Percentiles rank a stretch among this genome's conserved stretches.
Evolutionary conservation across 169 alveolate species (phyloP).

Genomic region (Perkinsus chesapeaki): DNA sequence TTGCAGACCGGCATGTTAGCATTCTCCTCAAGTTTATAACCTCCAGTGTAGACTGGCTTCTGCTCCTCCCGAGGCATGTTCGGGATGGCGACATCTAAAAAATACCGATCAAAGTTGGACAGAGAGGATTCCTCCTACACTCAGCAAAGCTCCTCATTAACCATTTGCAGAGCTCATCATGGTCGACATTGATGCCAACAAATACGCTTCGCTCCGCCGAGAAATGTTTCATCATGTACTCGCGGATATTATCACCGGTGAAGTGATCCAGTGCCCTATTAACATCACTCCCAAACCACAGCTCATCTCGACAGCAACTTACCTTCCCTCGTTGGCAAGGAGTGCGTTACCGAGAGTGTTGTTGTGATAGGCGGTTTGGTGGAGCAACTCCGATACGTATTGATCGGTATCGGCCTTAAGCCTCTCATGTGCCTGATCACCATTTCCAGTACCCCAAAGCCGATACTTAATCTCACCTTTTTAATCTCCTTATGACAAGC

Average conservation of each 20-base stretch:
- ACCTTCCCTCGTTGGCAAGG: slow-evolving; percentile 25
- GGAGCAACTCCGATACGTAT: slow-evolving; percentile 65
- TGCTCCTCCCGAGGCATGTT: slow-evolving; percentile 7
- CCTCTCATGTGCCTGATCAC: slow-evolving; percentile 14
- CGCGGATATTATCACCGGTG: slow-evolving; percentile 61
- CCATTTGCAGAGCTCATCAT: slow-evolving; percentile 67
- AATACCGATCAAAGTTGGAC: background rate
- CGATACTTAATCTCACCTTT: slow-evolving; percentile 22
- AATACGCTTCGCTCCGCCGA: slow-evolving; percentile 56
- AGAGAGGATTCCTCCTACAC: slow-evolving; percentile 39
- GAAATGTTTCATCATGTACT: slow-evolving; percentile 67
- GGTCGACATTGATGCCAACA: slow-evolving; percentile 67
- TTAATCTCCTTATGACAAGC: slow-evolving; percentile 48
- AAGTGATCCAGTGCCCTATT: slow-evolving; percentile 35
- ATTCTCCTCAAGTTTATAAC: slow-evolving; percentile 62
- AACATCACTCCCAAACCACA: background rate
- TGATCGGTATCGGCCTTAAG: slow-evolving; percentile 52
- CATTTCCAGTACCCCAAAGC: background rate
- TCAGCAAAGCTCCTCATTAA: slow-evolving; percentile 70
- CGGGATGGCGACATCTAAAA: background rate
- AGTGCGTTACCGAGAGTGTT: slow-evolving; percentile 69
- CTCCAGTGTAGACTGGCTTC: slow-evolving; percentile 75
- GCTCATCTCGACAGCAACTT: background rate
- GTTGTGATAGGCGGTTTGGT: slow-evolving; percentile 73
- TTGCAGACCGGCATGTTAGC: slow-evolving; percentile 55